phyloP scores from a whole-genome alignment of 305 asterid genomes.

The Striga hermonthica region DNA sequence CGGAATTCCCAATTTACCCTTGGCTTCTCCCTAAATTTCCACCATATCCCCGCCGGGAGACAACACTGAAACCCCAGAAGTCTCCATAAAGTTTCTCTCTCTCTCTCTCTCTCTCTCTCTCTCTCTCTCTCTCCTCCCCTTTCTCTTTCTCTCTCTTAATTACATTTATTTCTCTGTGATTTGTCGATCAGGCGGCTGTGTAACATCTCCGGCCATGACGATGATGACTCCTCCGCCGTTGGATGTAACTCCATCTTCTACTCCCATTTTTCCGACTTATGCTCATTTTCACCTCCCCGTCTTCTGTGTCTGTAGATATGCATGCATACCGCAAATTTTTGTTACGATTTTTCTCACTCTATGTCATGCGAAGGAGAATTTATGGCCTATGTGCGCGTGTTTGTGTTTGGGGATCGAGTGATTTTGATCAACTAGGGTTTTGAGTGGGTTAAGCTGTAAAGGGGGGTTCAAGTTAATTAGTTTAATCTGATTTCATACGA shows the following conservation, averaged over 20 bases:
- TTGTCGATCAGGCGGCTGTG: slow-evolving; percentile 39
- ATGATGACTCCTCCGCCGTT: slow-evolving; percentile 52
- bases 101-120: slow-evolving; percentile 21
- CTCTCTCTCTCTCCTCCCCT: slow-evolving; percentile 14
- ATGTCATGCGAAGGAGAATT: slow-evolving; percentile 24
- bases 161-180: slow-evolving; percentile 33
- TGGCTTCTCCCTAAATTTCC: slow-evolving; percentile 28
- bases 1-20: slow-evolving; percentile 33
- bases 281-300: slow-evolving; percentile 25
- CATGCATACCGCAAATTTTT: slow-evolving; percentile 27
- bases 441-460: slow-evolving; percentile 18
- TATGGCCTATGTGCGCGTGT: slow-evolving; percentile 25
- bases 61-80: slow-evolving; percentile 32
- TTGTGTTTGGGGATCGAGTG: slow-evolving; percentile 31
- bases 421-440: slow-evolving; percentile 71
- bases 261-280: slow-evolving; percentile 23
- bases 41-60: slow-evolving; percentile 31
- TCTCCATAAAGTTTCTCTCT: slow-evolving; percentile 37
- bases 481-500: slow-evolving; percentile 27
- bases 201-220: slow-evolving; percentile 49
- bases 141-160: slow-evolving; percentile 25
- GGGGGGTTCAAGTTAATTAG: slow-evolving; percentile 41
- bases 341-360: slow-evolving; percentile 13
- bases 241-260: slow-evolving; percentile 43
- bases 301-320: slow-evolving; percentile 19